Base-by-base conservation (phyloP, 1,139 yeast species). In the Meyerozyma smithsonii region DNA sequence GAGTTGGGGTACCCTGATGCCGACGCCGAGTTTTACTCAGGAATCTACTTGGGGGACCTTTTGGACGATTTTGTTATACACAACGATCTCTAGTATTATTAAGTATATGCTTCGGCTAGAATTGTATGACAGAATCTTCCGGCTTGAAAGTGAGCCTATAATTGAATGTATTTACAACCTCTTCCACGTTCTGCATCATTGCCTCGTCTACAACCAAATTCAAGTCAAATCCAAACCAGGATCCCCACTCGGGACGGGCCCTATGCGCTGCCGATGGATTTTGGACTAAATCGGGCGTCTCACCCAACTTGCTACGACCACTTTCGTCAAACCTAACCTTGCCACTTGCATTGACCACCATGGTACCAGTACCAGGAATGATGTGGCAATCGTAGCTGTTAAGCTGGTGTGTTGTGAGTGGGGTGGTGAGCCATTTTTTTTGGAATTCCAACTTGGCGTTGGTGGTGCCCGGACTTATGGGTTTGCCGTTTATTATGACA, bases 291-390 rank as follows among this genome's bases (percentile, higher is more conserved):
- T 77, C 78, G 0, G 85, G 76, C 23, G 77, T 69, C 41, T 79
- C 83, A 2, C 88, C 88, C 20, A 75, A 52, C 52, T 81, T 72
- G 46, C 77, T 80, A 45, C 66, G 72, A 0, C 90, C 90, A 40
- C 82, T 74, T 53, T 84, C 92, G 56, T 84, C 92, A 51, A 84
- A 84, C 46, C 81, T 69, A 8, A 84, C 85, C 55, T 81, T 84
- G 8, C 85, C 79, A 41, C 79, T 72, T 14, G 79, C 68, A 42
- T 74, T 71, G 18, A 83, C 67, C 4, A 81, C 59, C 39, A 72
- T 66, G 1, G 79, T 66, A 4, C 79, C 79, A 0, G 84, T 69
- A 0, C 86, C 86, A 0, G 92, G 92, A n/a, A 84, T 72, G 45
- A 78, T 63, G 52, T 84, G 94, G 38, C 77, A 74, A 55, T 84